A percentile compares a stretch with the other conserved stretches of the same genome.
Evolutionary conservation across 2,329 filamentous ascomycete species (phyloP).

Genomic region (Fusarium hostae): DNA sequence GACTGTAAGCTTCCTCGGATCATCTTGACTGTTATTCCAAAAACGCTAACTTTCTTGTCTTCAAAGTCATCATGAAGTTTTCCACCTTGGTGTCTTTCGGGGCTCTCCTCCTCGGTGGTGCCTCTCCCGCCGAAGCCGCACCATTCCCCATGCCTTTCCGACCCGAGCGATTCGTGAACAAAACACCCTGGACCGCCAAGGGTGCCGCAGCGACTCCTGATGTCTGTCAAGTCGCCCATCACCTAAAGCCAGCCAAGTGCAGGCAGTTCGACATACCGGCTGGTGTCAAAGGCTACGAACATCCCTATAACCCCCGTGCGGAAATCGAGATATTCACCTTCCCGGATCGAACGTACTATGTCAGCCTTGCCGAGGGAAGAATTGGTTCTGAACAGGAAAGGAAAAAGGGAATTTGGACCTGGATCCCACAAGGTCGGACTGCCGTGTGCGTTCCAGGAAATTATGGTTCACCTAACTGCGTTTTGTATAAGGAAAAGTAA

Average conservation of each 20-base stretch:
- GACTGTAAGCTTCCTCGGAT: not conserved
- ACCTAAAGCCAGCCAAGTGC: too few species aligned
- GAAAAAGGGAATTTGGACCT: too few species aligned
- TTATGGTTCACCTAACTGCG: not conserved
- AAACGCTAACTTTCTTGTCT: not conserved
- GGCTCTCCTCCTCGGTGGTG: not conserved
- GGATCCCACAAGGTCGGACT: too few species aligned
- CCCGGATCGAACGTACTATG: too few species aligned
- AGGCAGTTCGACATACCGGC: too few species aligned
- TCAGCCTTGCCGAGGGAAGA: too few species aligned
- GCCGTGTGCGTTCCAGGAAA: too few species aligned
- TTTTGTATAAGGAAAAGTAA: not conserved
- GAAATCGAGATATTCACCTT: too few species aligned
- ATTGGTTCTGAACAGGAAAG: too few species aligned
- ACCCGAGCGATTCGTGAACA: not conserved
- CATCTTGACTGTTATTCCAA: not conserved
- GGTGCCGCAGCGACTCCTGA: not conserved
- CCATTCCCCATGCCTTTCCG: not conserved
- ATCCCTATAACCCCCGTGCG: too few species aligned
- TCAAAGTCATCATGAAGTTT: not conserved
- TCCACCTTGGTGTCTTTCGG: not conserved
- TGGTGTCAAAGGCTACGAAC: too few species aligned
- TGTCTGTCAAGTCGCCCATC: too few species aligned
- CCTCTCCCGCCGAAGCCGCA: not conserved
- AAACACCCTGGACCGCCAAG: not conserved